phyloP scores from a whole-genome alignment of 305 asterid species.

The Fraxinus greggii region DNA sequence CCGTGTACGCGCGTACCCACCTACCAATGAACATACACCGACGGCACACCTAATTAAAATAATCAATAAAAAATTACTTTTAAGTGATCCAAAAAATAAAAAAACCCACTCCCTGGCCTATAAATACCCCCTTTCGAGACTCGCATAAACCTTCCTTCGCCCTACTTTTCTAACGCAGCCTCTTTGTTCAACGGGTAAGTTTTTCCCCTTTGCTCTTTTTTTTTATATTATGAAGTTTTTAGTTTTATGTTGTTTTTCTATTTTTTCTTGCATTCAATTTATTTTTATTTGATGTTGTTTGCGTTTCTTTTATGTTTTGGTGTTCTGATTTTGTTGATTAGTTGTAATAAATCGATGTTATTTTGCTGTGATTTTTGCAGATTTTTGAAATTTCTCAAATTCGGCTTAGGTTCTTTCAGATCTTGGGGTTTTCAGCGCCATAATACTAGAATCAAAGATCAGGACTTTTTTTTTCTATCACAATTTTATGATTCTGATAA shows the following conservation, averaged over 20 bases:
- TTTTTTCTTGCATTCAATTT: not conserved
- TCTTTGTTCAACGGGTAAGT: not conserved
- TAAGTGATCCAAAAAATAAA: not conserved
- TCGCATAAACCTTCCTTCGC: constrained; percentile 2
- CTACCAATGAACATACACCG: constrained; percentile 16
- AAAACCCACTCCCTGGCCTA: constrained; percentile 27
- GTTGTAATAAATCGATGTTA: not conserved
- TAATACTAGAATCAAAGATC: not conserved
- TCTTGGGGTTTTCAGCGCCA: not conserved
- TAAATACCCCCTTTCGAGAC: not conserved
- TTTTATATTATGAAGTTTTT: not conserved
- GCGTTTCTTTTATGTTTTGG: not conserved
- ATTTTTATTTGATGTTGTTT: not conserved
- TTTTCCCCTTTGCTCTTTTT: not conserved
- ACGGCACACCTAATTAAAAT: not conserved
- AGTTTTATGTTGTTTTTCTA: not conserved
- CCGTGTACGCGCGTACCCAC: constrained; percentile 16
- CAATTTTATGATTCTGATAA: not conserved
- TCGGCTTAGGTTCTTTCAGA: not conserved
- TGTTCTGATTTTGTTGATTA: not conserved
- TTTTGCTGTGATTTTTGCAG: constrained; percentile 20
- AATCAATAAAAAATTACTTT: constrained; percentile 10
- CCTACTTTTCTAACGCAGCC: not conserved
- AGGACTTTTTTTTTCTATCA: not conserved
- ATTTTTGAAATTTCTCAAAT: constrained; percentile 5